Evolutionary conservation across 352 stramenopile species (phyloP).

Genomic region (Phytopythium boreale): DNA sequence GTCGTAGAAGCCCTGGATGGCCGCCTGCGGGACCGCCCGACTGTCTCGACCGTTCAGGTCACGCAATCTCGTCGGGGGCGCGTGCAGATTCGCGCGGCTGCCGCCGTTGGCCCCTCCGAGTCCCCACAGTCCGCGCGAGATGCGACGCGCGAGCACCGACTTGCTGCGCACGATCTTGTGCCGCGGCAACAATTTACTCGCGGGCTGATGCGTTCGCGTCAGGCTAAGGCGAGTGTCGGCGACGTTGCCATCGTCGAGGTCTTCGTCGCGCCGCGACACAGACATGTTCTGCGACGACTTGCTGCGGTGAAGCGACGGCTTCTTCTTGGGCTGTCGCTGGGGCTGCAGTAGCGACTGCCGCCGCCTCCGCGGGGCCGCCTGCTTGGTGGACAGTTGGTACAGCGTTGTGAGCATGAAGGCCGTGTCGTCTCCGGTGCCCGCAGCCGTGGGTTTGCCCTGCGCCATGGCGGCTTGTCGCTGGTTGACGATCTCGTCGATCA

Average conservation of each 20-base stretch:
- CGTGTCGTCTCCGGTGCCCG: slow-evolving; percentile 9
- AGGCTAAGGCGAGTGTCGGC: not conserved
- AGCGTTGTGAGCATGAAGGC: slow-evolving; percentile 60
- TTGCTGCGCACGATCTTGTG: slow-evolving; percentile 41
- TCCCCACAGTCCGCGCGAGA: slow-evolving; percentile 17
- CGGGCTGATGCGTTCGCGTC: not conserved
- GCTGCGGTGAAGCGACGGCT: slow-evolving; percentile 16
- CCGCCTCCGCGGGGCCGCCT: slow-evolving; percentile 7
- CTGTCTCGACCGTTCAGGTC: not conserved
- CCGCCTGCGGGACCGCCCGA: not conserved
- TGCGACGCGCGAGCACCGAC: slow-evolving; percentile 32
- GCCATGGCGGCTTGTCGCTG: slow-evolving; percentile 18
- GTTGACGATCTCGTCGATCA: slow-evolving; percentile 47
- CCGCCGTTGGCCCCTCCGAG: not conserved
- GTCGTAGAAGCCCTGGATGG: slow-evolving; percentile 38
- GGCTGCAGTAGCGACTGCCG: slow-evolving; percentile 15
- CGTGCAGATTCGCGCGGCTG: not conserved
- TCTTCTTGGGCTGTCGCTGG: not conserved
- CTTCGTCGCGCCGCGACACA: slow-evolving; percentile 14
- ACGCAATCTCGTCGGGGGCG: not conserved
- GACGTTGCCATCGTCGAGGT: slow-evolving; percentile 5
- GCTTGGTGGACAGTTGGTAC: slow-evolving; percentile 35
- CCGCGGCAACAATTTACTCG: not conserved
- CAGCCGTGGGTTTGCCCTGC: not conserved
- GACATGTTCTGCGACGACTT: slow-evolving; percentile 25